Evolutionary conservation across 179 eudicot species (phyloP).

Genomic region (Beta macrorhiza): DNA sequence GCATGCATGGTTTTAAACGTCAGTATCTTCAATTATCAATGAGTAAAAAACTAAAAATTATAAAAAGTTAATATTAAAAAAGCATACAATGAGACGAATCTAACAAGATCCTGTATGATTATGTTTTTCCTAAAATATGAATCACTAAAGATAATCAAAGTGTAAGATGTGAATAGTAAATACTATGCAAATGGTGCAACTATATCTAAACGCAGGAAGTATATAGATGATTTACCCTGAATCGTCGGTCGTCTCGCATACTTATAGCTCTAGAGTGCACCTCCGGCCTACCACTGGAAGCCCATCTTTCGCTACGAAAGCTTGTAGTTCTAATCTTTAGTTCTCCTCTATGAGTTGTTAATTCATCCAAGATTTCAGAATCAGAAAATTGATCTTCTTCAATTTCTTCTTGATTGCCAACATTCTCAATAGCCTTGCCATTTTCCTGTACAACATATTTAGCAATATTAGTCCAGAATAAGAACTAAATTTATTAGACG

Average conservation of each 20-base stretch:
- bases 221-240: not conserved
- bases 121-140: too few relatives aligned
- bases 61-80: too few relatives aligned
- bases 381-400: slow-evolving; percentile 23
- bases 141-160: too few relatives aligned
- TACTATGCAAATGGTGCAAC: too few relatives aligned
- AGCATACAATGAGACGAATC: too few relatives aligned
- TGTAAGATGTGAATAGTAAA: too few relatives aligned
- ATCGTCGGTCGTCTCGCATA: slow-evolving; percentile 3
- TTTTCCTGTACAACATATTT: slow-evolving; percentile 11
- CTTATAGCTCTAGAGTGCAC: slow-evolving; percentile 16
- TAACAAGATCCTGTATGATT: too few relatives aligned
- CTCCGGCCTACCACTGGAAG: slow-evolving; percentile 9
- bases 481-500: too few relatives aligned
- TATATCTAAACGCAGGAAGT: too few relatives aligned
- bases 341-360: slow-evolving; percentile 49
- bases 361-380: slow-evolving; percentile 42
- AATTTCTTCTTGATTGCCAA: slow-evolving; percentile 1
- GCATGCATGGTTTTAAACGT: too few relatives aligned
- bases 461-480: not conserved
- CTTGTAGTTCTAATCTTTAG: slow-evolving; percentile 31
- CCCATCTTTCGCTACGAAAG: slow-evolving; percentile 18
- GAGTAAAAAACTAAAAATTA: too few relatives aligned
- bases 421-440: not conserved
- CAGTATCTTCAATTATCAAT: too few relatives aligned